Evolutionary conservation across 805 yeast genomes (phyloP).

Genomic region (Starmerella apicola): DNA sequence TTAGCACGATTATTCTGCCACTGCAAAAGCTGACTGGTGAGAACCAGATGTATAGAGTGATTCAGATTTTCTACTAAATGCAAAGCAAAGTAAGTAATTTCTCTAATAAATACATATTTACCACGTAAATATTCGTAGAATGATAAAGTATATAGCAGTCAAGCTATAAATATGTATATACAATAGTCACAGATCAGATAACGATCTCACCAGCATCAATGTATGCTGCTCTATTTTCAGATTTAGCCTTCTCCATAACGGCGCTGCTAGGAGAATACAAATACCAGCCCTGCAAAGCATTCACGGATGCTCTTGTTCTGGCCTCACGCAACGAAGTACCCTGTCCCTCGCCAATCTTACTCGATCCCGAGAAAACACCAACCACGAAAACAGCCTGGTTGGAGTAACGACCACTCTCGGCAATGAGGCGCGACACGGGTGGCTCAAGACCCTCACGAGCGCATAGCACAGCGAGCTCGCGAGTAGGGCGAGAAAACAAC

Average conservation of each 20-base stretch:
- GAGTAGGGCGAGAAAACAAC: conserved; percentile 71
- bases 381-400: conserved; percentile 77
- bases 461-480: conserved; percentile 68
- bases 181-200: conserved; percentile 8
- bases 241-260: conserved; percentile 28
- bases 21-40: no score
- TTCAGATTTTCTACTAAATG: no score
- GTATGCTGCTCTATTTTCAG: conserved; percentile 16
- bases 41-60: no score
- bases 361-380: conserved; percentile 76
- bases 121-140: no score
- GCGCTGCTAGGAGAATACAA: conserved; percentile 56
- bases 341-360: conserved; percentile 84
- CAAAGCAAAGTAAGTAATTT: no score
- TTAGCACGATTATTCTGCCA: no score
- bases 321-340: conserved; percentile 87
- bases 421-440: conserved; percentile 71
- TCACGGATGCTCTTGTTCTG: conserved; percentile 80
- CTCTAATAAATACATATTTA: no score
- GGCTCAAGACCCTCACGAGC: conserved; percentile 58
- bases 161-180: not conserved
- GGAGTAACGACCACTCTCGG: conserved; percentile 87
- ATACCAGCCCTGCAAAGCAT: conserved; percentile 84
- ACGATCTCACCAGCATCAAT: conserved; percentile 23
- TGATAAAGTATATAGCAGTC: no score